Conservation (phyloP, 768 basidiomycete species). For the Agaricus blazei region DNA sequence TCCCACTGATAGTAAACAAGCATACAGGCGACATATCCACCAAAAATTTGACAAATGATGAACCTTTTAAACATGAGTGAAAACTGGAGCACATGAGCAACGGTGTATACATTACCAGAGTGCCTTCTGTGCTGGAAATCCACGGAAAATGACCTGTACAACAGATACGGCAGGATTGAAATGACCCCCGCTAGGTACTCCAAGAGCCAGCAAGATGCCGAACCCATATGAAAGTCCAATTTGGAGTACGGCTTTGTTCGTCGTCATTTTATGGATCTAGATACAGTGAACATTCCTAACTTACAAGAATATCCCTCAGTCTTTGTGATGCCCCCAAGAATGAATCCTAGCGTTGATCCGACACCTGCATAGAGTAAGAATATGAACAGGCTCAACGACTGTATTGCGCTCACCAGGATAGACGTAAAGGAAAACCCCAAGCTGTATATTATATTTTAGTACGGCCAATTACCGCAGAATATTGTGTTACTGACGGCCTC, state of each 20-base stretch:
- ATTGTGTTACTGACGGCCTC: slow-evolving; percentile 40
- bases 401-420: slow-evolving; percentile 36
- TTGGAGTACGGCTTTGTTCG: slow-evolving; percentile 43
- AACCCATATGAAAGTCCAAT: slow-evolving; percentile 54
- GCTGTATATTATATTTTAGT: slow-evolving; percentile 23
- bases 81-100: neutral
- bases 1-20: slow-evolving; percentile 61
- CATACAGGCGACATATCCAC: slow-evolving; percentile 58
- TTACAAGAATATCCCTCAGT: slow-evolving; percentile 43
- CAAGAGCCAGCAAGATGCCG: slow-evolving; percentile 57
- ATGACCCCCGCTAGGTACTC: slow-evolving; percentile 49
- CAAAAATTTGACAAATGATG: slow-evolving; percentile 60
- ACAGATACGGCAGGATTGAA: slow-evolving; percentile 64
- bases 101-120: slow-evolving; percentile 31
- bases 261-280: neutral
- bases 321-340: slow-evolving; percentile 41
- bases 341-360: slow-evolving; percentile 47
- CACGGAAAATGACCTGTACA: slow-evolving; percentile 43
- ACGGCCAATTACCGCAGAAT: neutral
- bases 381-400: neutral
- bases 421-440: slow-evolving; percentile 60
- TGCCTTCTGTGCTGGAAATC: slow-evolving; percentile 50
- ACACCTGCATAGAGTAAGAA: slow-evolving; percentile 30
- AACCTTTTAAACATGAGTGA: slow-evolving; percentile 37
- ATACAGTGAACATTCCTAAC: slow-evolving; percentile 15